Base-by-base conservation (phyloP, 176 grass and related monocot genomes). In the Carex kokanica region DNA sequence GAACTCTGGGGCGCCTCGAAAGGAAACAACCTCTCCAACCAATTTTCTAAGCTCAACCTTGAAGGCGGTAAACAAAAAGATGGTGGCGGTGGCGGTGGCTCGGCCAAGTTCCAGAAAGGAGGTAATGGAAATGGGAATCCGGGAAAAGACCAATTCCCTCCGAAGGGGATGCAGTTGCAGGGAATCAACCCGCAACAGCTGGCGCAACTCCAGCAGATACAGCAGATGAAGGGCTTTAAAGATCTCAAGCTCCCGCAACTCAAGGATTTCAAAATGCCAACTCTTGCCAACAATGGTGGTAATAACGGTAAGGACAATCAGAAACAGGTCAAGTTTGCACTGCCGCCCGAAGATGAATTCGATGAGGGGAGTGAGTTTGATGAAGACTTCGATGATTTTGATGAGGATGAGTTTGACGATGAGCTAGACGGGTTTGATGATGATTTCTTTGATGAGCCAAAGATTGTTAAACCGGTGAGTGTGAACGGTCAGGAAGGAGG, bases 201-300 rank as follows among this genome's bases (percentile, higher is more conserved):
- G 13, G 89, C 87, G 20, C 90, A 88, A 64, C 43, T 91, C 59
- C 87, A 87, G 11, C 90, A 89, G 32, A 79, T 86, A 65, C 59
- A 92, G 70, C 86, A 97, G 79, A 91, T 94, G 90, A 84, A 92
- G 81, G 91, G 91, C n/a, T 84, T 89, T 79, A 97, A 91, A 57
- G 90, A 86, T 51, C 61, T 94, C 83, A 90, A 94, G 70, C 41
- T 90, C 64, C 91, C 91, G 0, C 88, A 87, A 81, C 32, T 89
- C 54, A 90, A 89, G 80, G 88, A 87, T 62, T 87, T 81, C 61
- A 92, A 90, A 84, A 73, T 94, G 78, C 90, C 92, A 21, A n/a
- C 85, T 38, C 17, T 86, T 38, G 61, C 23, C 13, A 66, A 81
- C 34, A 29, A 14, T 64, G 62, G 59, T 29, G 60, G 59, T 14